These are phyloP conservation scores for Penicillium crystallinum DNA, from an alignment of 495 filamentous ascomycete genomes.

Conservation along the genomic window DNA sequence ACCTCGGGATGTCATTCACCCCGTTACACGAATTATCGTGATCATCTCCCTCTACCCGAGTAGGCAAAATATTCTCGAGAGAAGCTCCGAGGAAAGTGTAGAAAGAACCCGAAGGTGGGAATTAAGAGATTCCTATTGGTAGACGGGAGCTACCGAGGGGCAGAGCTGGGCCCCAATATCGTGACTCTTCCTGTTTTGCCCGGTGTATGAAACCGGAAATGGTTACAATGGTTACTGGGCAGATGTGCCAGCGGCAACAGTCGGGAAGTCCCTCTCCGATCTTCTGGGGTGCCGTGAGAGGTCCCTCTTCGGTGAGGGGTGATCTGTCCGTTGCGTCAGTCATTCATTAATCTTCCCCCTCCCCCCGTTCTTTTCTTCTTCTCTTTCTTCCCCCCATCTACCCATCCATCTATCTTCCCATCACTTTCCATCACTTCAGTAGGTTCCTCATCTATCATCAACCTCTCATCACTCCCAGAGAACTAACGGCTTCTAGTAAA, in stretches of 20 bases:
- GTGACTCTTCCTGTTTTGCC: conserved; percentile 47
- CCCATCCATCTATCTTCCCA: conserved; percentile 25
- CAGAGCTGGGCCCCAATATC: conserved; percentile 28
- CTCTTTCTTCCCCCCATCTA: conserved; percentile 19
- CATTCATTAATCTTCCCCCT: conserved; percentile 27
- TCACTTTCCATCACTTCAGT: conserved; percentile 23
- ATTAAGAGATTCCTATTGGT: conserved; percentile 29
- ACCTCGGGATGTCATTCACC: background rate
- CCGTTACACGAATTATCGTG: conserved; percentile 6
- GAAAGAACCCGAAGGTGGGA: conserved; percentile 18
- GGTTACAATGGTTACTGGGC: conserved; percentile 33
- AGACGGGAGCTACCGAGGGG: conserved; percentile 34
- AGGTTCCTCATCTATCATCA: conserved; percentile 13
- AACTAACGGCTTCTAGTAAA: conserved; percentile 13
- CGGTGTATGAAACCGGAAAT: conserved; percentile 51
- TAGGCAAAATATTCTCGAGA: conserved; percentile 34
- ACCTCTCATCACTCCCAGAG: background rate
- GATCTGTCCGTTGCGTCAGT: conserved; percentile 46
- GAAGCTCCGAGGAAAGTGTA: conserved; percentile 13
- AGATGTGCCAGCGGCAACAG: conserved; percentile 31
- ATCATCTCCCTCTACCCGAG: conserved; percentile 11
- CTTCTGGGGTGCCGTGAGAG: conserved; percentile 2
- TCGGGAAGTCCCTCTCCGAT: conserved; percentile 24
- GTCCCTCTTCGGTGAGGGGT: conserved; percentile 32
- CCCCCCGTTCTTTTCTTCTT: conserved; percentile 21